These are phyloP conservation scores for Colletotrichum sp. DNA, from an alignment of 2,329 filamentous ascomycete genomes.

Conservation along the genomic window DNA sequence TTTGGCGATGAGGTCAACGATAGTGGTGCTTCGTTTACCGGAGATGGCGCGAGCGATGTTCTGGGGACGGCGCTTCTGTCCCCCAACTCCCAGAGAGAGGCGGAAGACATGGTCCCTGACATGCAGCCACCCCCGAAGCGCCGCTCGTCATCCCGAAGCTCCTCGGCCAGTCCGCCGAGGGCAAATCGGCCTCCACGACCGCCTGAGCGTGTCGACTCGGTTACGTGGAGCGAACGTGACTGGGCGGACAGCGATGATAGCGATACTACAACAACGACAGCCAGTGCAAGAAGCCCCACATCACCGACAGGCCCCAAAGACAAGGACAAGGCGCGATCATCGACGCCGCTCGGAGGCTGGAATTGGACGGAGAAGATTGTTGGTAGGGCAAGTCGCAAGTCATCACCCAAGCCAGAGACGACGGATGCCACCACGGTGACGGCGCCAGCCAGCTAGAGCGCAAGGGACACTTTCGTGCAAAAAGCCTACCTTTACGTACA, in stretches of 20 bases:
- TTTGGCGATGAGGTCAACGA: conserved; percentile 70
- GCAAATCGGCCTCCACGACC: background rate
- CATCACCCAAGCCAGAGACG: conserved; percentile 2
- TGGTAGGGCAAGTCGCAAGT: conserved; percentile 36
- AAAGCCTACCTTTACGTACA: background rate
- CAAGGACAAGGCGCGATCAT: conserved; percentile 23
- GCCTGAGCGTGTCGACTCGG: conserved; percentile 49
- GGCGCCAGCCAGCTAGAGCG: background rate
- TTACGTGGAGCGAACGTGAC: conserved; percentile 71
- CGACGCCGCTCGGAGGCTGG: conserved; percentile 40
- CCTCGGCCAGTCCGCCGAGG: conserved; percentile 13
- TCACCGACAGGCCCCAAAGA: conserved; percentile 20
- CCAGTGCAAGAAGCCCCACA: conserved; percentile 8
- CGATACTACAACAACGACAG: conserved; percentile 32
- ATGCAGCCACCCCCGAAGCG: conserved; percentile 36
- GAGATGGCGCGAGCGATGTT: conserved; percentile 7
- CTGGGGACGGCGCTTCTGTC: conserved; percentile 32
- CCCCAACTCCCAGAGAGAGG: conserved; percentile 34
- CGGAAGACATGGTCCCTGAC: conserved; percentile 51
- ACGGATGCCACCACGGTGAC: background rate
- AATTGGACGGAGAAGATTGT: conserved; percentile 63
- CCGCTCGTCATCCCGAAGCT: conserved; percentile 10
- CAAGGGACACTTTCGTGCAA: background rate
- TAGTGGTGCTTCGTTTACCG: conserved; percentile 24
- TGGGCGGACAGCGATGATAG: conserved; percentile 61